These are phyloP conservation scores for Coffea canephora DNA, from an alignment of 257 asterid species.

Conservation along the genomic window DNA sequence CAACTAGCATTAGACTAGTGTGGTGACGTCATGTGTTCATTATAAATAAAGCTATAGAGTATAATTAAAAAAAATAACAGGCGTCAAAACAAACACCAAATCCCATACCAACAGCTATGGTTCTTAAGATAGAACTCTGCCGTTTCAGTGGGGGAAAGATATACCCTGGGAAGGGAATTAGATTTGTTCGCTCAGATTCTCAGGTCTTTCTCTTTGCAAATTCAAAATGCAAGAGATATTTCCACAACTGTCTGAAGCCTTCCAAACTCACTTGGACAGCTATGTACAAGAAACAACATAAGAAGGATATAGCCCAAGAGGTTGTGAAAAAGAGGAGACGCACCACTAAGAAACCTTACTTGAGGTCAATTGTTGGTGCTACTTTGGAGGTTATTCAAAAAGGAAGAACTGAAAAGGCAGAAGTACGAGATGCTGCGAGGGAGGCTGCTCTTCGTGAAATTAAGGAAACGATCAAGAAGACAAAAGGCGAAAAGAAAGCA, in stretches of 20 bases:
- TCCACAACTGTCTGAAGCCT: conserved; percentile 52
- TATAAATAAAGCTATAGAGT: too few species aligned
- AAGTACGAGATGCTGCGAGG: conserved; percentile 49
- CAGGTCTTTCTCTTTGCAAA: conserved; percentile 51
- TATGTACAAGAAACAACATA: conserved; percentile 48
- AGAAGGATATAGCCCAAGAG: conserved; percentile 54
- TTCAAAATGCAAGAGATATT: conserved; percentile 48
- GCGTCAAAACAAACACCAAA: not conserved
- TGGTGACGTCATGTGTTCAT: too few species aligned
- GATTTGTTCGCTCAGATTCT: conserved; percentile 53
- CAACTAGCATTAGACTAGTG: too few species aligned
- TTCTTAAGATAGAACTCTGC: conserved; percentile 52
- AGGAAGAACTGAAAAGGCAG: conserved; percentile 43
- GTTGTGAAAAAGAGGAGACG: conserved; percentile 50
- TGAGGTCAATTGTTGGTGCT: conserved; percentile 54
- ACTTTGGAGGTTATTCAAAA: conserved; percentile 50
- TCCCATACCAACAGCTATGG: conserved; percentile 25
- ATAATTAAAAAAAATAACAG: not conserved
- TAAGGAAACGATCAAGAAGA: conserved; percentile 53
- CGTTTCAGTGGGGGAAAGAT: conserved; percentile 62
- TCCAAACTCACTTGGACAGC: conserved; percentile 55
- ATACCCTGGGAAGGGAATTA: conserved; percentile 56
- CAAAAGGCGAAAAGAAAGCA: conserved; percentile 51
- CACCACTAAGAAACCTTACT: conserved; percentile 46
- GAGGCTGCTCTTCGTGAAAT: conserved; percentile 55